Evolutionary conservation across 495 filamentous ascomycete genomes (phyloP).

Genomic region (Penicillium bialowiezense): DNA sequence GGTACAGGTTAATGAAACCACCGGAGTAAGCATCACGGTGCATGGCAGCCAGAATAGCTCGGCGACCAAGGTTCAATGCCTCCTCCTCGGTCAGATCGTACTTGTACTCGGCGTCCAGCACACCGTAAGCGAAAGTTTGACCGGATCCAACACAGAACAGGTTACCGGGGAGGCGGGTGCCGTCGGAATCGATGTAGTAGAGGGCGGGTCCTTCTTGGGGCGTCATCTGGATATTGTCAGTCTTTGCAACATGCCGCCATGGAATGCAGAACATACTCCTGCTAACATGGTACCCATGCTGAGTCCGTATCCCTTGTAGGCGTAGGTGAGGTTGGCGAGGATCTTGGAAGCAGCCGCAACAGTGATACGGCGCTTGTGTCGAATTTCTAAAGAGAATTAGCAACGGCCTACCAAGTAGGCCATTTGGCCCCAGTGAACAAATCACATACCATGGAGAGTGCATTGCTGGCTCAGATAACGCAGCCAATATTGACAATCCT

Average conservation of each 20-base stretch:
- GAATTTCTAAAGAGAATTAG: constrained; percentile 59
- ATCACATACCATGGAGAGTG: constrained; percentile 72
- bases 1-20: constrained; percentile 97
- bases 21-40: constrained; percentile 97
- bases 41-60: constrained; percentile 94
- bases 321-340: constrained; percentile 94
- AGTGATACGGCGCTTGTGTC: constrained; percentile 96
- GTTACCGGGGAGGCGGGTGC: constrained; percentile 87
- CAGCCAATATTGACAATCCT: constrained; percentile 99
- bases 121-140: constrained; percentile 98
- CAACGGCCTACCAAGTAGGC: background rate
- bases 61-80: constrained; percentile 82
- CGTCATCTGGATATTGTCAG: constrained; percentile 49
- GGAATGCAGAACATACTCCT: constrained; percentile 56
- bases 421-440: background rate
- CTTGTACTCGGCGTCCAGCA: constrained; percentile 89
- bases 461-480: constrained; percentile 98
- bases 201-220: constrained; percentile 93
- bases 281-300: constrained; percentile 99
- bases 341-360: constrained; percentile 98
- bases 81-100: constrained; percentile 85
- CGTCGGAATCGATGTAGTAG: constrained; percentile 99
- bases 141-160: constrained; percentile 97
- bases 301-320: constrained; percentile 96
- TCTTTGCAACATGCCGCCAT: background rate